phyloP scores from a whole-genome alignment of 805 yeast species.

The Saturnispora halmiae region DNA sequence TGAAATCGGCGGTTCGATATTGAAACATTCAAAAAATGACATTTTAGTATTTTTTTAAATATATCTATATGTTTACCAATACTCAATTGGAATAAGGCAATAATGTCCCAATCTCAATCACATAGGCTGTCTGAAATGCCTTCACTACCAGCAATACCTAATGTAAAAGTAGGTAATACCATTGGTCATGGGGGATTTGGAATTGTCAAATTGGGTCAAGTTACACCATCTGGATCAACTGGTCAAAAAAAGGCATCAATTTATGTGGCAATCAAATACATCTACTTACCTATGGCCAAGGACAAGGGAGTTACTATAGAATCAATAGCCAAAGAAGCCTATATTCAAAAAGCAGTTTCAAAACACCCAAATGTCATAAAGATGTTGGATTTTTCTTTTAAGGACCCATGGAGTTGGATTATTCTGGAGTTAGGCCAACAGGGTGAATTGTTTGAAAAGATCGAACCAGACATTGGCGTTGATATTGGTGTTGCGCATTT shows the following conservation, averaged over 20 bases:
- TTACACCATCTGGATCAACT: constrained; percentile 14
- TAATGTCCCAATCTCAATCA: constrained; percentile 16
- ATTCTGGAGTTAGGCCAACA: constrained; percentile 62
- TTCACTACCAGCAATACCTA: constrained; percentile 40
- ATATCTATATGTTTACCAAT: not conserved
- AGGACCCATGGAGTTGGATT: constrained; percentile 52
- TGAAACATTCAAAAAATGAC: not conserved
- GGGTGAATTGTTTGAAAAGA: constrained; percentile 72
- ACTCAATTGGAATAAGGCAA: constrained; percentile 1
- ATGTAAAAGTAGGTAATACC: constrained; percentile 40
- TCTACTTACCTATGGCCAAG: constrained; percentile 32
- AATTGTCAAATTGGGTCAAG: constrained; percentile 43
- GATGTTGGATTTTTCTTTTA: constrained; percentile 45
- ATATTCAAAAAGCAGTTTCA: constrained; percentile 46
- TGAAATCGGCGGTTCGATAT: not conserved
- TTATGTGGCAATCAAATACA: constrained; percentile 48
- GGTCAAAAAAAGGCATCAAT: not conserved
- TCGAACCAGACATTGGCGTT: constrained; percentile 67
- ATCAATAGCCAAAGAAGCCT: constrained; percentile 42
- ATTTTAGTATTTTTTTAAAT: not conserved
- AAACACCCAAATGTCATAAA: constrained; percentile 53
- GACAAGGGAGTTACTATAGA: constrained; percentile 26
- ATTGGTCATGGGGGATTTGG: constrained; percentile 67
- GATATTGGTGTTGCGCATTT: constrained; percentile 59
- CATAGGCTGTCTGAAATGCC: constrained; percentile 38